Evolutionary conservation across 805 yeast species (phyloP), one percentile per base, ranked within the genome.

Genomic region (Candida arabinofermentans): DNA sequence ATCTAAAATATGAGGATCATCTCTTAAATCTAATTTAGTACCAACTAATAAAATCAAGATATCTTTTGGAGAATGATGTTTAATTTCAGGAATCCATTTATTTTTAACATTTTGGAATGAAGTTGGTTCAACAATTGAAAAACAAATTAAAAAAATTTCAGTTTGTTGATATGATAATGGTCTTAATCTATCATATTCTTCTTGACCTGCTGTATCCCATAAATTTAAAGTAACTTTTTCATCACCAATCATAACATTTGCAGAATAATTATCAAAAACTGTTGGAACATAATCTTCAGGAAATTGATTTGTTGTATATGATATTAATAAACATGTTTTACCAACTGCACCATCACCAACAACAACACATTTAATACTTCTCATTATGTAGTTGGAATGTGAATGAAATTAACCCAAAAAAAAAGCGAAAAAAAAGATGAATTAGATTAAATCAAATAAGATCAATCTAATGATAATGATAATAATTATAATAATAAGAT

Each of bases 311-410:
- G 96, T 86, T 23, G 96, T 89, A 66, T 89, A 89, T 19, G 91
- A 81, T 49, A 89, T 88, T 47, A 89, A 74, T 43, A 88, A 71
- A 59, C 95, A 88, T 3, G 96, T 89, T 61, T 88, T 89, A 66
- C 97, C 97, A 34, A 89, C 96, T 41, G 96, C 96, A 65, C 91
- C 96, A 59, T 89, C 96, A 51, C 96, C 96, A 31, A 89, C 90
- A 40, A 89, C 95, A 31, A 89, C 96, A 55, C 96, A 87, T 63
- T 89, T 89, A 56, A 89, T 83, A 48, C 55, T 51, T 44, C 53
- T 48, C 55, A 22, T 29, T 29, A 23, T 21, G 31, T 8, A 8
- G 24, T 19, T 31, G 5, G 24, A n/a, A 19, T 12, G 8, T 17
- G 5, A 19, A 6, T 18, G 4, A 16, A 26, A n/a, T n/a, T 23